Evolutionary conservation across 1,139 yeast genomes (phyloP), one percentile per base, ranked within the genome.

Genomic region (Yamadazyma aaseri): DNA sequence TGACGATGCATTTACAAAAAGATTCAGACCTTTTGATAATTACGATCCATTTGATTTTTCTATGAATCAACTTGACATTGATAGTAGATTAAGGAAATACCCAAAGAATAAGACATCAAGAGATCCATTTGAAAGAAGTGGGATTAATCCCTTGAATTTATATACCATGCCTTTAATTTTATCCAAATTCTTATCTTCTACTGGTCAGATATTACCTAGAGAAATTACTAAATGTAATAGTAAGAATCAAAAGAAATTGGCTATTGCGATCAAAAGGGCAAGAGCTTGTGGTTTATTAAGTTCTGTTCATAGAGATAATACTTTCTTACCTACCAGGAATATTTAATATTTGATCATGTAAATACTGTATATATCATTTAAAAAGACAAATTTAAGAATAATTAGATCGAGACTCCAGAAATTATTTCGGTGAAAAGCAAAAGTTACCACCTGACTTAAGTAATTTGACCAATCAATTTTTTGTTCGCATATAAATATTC

Each of bases 41-140:
- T 82, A 83, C 51, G 86, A 81, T 46, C 90, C 94, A 32, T 83
- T 81, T 60, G 90, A 83, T 58, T 82, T 83, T 45, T 77, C 86
- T 28, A 58, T 74, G 51, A 76, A 79, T 31, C 75, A 73, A 43
- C 50, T 74, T 26, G 61, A 58, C 48, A 62, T 71, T 60, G 66
- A 67, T 43, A 46, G 52, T 36, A 47, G 60, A 50, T 41, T 45
- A 43, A 31, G 38, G 42, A 48, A 41, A 26, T 41, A 44, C 36
- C 42, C 38, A 34, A 31, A 36, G 38, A 41, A 45, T 29, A 38
- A 45, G 36, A 44, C 47, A 32, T 32, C 45, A 6, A 37, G 38
- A 39, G 48, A 75, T 41, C 66, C 72, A 11, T 80, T 81, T 53
- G 76, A 73, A 43, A 61, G 66, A 33, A 64, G 71, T 31, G 82